Conservation (phyloP, 2,329 filamentous ascomycete genomes). For the Cercospora zeina region DNA sequence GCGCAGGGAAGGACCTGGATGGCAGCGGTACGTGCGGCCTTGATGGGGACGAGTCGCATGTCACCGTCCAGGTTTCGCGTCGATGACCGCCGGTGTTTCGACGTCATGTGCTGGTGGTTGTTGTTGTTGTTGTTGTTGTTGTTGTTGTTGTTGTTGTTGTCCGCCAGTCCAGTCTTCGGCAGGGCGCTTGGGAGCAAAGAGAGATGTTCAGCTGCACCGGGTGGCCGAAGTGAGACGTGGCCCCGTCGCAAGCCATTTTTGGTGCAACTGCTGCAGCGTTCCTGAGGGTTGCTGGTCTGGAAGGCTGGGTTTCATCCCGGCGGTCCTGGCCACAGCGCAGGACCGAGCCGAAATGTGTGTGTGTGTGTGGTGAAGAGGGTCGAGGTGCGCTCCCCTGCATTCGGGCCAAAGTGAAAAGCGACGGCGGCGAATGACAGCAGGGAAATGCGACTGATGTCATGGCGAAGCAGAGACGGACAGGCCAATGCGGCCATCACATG, state of each 20-base stretch:
- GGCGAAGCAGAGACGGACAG: neutral
- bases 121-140: no score
- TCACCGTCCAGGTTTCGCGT: neutral
- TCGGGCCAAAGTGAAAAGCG: neutral
- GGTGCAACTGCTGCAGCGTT: neutral
- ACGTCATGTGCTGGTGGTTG: slow-evolving; percentile 1
- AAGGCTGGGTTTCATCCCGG: neutral
- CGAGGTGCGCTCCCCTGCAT: neutral
- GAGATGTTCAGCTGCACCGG: neutral
- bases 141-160: no score
- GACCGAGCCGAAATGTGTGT: no score
- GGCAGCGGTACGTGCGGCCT: neutral
- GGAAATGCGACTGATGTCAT: slow-evolving; percentile 1
- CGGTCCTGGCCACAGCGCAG: neutral
- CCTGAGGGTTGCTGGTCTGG: neutral
- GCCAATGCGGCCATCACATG: neutral
- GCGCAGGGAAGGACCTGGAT: slow-evolving; percentile 5
- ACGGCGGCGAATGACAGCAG: neutral
- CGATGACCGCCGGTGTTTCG: neutral
- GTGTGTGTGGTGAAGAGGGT: neutral
- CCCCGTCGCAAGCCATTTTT: neutral
- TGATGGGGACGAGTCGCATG: neutral
- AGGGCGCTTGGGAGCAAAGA: no score
- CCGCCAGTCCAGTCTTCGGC: no score
- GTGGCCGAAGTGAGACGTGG: neutral